Evolutionary conservation across 108 stramenopile genomes (phyloP), one percentile per base, ranked within the genome.

Genomic region (Parietichytrium sp.): DNA sequence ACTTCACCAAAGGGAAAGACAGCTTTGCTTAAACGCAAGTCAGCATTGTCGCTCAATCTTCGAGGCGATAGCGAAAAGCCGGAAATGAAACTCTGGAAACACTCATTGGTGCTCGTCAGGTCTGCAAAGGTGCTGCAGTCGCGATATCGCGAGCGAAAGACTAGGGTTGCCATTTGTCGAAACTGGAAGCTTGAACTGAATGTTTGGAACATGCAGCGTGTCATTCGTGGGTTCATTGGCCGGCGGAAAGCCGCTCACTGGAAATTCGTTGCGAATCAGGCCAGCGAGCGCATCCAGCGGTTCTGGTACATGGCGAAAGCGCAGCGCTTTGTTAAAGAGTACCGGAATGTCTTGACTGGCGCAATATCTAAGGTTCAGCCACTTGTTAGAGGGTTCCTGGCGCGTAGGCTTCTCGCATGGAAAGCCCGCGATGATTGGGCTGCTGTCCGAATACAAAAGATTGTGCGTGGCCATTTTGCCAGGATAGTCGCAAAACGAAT

Each of bases 361-460:
- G 23, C 45, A n/a, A n/a, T 36, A 6, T 6, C 45, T 6, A 33
- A 45, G 10, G 15, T 72, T 16, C 61, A 72, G 42, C 61, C 61
- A 25, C 33, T 47, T 16, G 61, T 72, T 7, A 33, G 61, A 6
- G 61, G 61, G 20, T 45, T 72, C 38, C 36, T 72, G 8, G 61
- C 61, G 12, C 61, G 61, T 25, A 72, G 45, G 33, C 36, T 72
- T 10, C 20, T 72, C 10, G 61, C 61, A 42, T 72, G 61, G 61
- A 33, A 42, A n/a, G 45, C 36, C 10, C 61, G 20, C 10, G 18
- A 72, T 27, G 61, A 72, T 25, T 72, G 61, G 61, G 61, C 61
- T 0, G 61, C 61, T 10, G 45, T 12, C n/a, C 33, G 42, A 25
- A 72, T 72, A 10, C 61, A 72, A 25, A 72, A 42, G 10, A 8